Conservation (phyloP, 2,329 filamentous ascomycete genomes). For the Penicillium thymicola region DNA sequence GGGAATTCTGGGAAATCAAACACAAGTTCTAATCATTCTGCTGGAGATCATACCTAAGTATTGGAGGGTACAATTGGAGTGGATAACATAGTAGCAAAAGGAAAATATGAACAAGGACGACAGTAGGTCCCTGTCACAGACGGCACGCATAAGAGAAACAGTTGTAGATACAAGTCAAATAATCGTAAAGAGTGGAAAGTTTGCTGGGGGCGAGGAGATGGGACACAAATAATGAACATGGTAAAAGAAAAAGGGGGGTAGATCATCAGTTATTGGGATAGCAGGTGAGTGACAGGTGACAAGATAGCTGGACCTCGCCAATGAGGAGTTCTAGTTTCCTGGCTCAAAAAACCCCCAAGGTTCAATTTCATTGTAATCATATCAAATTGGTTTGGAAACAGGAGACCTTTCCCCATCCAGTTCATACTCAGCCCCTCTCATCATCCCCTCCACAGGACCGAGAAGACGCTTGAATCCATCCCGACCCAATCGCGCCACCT, state of each 20-base stretch:
- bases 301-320: background rate
- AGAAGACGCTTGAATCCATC: slow-evolving; percentile 91
- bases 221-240: slow-evolving; percentile 7
- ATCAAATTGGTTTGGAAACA: slow-evolving; percentile 24
- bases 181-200: slow-evolving; percentile 21
- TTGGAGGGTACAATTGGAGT: background rate
- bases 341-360: background rate
- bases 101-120: slow-evolving; percentile 21
- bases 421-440: slow-evolving; percentile 64
- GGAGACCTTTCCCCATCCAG: slow-evolving; percentile 29
- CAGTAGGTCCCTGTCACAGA: slow-evolving; percentile 17
- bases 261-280: slow-evolving; percentile 3
- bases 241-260: background rate
- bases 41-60: slow-evolving; percentile 3
- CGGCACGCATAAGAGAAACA: slow-evolving; percentile 11
- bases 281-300: background rate
- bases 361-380: slow-evolving; percentile 18
- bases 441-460: slow-evolving; percentile 89
- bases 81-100: slow-evolving; percentile 8
- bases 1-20: background rate
- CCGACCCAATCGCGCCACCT: slow-evolving; percentile 88
- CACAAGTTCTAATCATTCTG: slow-evolving; percentile 18
- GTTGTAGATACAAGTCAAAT: slow-evolving; percentile 24
- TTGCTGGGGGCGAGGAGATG: slow-evolving; percentile 2
- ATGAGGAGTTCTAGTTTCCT: slow-evolving; percentile 1